Evolutionary conservation across 2,329 filamentous ascomycete genomes (phyloP), one percentile per base, ranked within the genome.

Genomic region (Fusarium keratoplasticum): DNA sequence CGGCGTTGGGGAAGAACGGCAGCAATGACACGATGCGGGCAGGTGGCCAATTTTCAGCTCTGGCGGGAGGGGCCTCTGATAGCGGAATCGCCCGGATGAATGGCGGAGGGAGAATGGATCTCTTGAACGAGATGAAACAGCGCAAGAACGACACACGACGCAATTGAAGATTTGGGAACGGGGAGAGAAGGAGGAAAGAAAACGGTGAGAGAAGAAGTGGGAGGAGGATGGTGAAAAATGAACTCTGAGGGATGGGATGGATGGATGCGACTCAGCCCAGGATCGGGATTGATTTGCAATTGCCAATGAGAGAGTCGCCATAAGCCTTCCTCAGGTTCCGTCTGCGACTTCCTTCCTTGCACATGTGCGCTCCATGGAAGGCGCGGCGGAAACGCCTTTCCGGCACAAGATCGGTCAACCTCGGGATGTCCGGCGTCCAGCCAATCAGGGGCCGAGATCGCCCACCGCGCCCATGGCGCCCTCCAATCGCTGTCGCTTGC

Each of bases 281-380:
- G 60, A 60, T 63, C 61, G 57, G 60, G 35, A 63, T 59, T 54
- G 66, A 59, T 69, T 66, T 42, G 60, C 62, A 64, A 72, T 77
- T 78, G 57, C 76, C 76, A 77, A 77, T 77, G 69, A 74, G 74
- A 69, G 57, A 62, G 71, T 61, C 66, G 72, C 61, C 72, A 78
- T 71, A 76, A 76, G 47, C 25, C 27, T 54, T 54, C 27, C 27
- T 31, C 63, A 63, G 62, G 47, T 52, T 42, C 70, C 57, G 72
- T 72, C 70, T 72, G 71, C 64, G 61, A 67, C 20, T 54, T 64
- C 64, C 68, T 47, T 67, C 61, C 58, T 52, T 47, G 50, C 35
- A 52, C 71, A 69, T 72, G 71, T 55, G 67, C 67, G 42, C 57
- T 29, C 27, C 47, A 31, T 31, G 47, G 47, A 52, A 31, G 27